These are phyloP conservation scores for Trichoderma semiorbis DNA, from an alignment of 2,329 filamentous ascomycete genomes.

Conservation along the genomic window DNA sequence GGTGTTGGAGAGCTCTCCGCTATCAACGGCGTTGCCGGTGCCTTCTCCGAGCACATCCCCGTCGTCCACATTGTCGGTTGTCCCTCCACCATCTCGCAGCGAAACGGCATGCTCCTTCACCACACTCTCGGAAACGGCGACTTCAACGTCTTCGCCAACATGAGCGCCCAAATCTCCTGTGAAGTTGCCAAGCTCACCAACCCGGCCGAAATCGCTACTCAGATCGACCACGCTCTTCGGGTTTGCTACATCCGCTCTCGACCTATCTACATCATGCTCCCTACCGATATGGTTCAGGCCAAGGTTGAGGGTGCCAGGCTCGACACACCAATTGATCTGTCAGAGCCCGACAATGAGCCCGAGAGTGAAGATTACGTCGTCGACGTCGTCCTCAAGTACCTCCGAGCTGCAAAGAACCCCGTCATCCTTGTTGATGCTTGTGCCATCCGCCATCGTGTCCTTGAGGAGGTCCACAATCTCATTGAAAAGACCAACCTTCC, in stretches of 20 bases:
- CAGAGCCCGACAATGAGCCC: slow-evolving; percentile 60
- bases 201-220: slow-evolving; percentile 63
- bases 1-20: slow-evolving; percentile 73
- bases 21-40: slow-evolving; percentile 70
- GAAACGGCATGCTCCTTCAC: slow-evolving; percentile 51
- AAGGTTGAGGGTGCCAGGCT: slow-evolving; percentile 73
- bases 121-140: slow-evolving; percentile 75
- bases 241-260: slow-evolving; percentile 71
- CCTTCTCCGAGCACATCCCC: slow-evolving; percentile 68
- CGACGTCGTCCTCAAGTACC: slow-evolving; percentile 68
- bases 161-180: slow-evolving; percentile 70
- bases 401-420: slow-evolving; percentile 70
- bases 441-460: slow-evolving; percentile 70
- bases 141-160: slow-evolving; percentile 78
- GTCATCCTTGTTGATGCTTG: slow-evolving; percentile 81
- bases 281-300: slow-evolving; percentile 73
- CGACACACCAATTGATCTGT: slow-evolving; percentile 65
- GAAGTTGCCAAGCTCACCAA: slow-evolving; percentile 68
- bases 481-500: slow-evolving; percentile 71
- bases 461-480: slow-evolving; percentile 69
- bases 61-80: slow-evolving; percentile 65
- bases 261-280: slow-evolving; percentile 80
- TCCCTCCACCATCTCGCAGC: slow-evolving; percentile 47
- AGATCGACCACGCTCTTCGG: slow-evolving; percentile 74
- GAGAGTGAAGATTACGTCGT: slow-evolving; percentile 81